A percentile compares a stretch with the other conserved stretches of the same genome.
These are phyloP conservation scores for Excoecaria cochinchinensis DNA, from an alignment of 345 rosid genomes.

Conservation along the genomic window DNA sequence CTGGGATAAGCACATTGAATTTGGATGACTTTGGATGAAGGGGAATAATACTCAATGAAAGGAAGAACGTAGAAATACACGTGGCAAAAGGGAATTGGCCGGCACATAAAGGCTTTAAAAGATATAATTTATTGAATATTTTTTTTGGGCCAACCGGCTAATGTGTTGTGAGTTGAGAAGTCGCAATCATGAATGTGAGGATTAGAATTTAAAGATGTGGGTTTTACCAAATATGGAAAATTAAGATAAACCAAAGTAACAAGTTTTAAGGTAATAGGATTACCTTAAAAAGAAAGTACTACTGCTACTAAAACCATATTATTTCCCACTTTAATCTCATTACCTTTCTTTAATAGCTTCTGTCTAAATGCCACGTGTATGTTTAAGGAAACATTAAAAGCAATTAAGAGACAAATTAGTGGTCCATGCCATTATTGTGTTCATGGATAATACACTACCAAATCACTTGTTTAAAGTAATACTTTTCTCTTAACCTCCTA, in stretches of 20 bases:
- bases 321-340: neutral
- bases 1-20: neutral
- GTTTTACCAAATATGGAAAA: conserved; percentile 31
- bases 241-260: neutral
- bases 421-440: too few species aligned
- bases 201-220: neutral
- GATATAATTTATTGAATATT: neutral
- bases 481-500: too few species aligned
- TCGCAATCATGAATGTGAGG: conserved; percentile 12
- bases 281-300: conserved; percentile 34
- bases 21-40: conserved; percentile 13
- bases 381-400: neutral
- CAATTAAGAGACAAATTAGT: too few species aligned
- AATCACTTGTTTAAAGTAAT: too few species aligned
- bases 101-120: neutral
- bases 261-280: conserved; percentile 32
- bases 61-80: neutral
- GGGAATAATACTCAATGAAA: too few species aligned
- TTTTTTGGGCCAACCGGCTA: conserved; percentile 24
- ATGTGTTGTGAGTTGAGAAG: conserved; percentile 16
- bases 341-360: neutral
- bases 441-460: too few species aligned
- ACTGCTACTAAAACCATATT: neutral
- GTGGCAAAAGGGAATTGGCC: conserved; percentile 19
- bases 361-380: neutral